Base-by-base conservation (phyloP, 257 asterid genomes). In the Solanum verrucosum region DNA sequence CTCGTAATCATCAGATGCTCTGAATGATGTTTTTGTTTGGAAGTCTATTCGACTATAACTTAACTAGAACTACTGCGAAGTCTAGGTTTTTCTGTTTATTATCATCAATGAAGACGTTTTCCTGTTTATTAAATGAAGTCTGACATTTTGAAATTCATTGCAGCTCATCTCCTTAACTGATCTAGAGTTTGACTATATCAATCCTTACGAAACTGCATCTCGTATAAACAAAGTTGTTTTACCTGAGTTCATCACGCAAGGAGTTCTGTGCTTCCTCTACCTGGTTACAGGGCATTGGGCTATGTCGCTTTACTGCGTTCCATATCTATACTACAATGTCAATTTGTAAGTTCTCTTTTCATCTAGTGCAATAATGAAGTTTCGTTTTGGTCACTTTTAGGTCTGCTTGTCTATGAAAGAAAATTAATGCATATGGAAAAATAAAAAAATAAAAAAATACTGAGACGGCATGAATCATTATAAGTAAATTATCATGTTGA, bases 121-220 rank as follows among this genome's bases (percentile, higher is more conserved):
- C 0, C 18, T n/a, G 33, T 25, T 44, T 42, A 16, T 85, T 1
- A 85, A 46, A 16, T 52, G 78, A 21, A 20, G n/a, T 29, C 71
- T 86, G 46, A 86, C 33, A 13, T 56, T 70, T 71, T 86, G 44
- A 44, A 4, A 9, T 85, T 70, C 35, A 68, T 79, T 91, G 35
- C 99, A 96, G 99, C 96, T 96, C 7, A 92, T 95, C 91, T 93
- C 98, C 90, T 94, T 96, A 91, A 94, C 98, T 52, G 99, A 96
- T 93, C 93, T 96, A 87, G 99, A 96, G 90, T 92, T 92, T 37
- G 99, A 96, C 91, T 95, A 94, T 86, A 94, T 95, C 92, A 95
- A 96, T 88, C 98, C 98, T 14, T 96, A 96, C 23, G 98, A 95
- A 88, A 91, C 99, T 6, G 95, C 99, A 29, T 91, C 94, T 87